phyloP scores from a whole-genome alignment of 2,329 filamentous ascomycete genomes.

The Pseudogymnoascus sp. region DNA sequence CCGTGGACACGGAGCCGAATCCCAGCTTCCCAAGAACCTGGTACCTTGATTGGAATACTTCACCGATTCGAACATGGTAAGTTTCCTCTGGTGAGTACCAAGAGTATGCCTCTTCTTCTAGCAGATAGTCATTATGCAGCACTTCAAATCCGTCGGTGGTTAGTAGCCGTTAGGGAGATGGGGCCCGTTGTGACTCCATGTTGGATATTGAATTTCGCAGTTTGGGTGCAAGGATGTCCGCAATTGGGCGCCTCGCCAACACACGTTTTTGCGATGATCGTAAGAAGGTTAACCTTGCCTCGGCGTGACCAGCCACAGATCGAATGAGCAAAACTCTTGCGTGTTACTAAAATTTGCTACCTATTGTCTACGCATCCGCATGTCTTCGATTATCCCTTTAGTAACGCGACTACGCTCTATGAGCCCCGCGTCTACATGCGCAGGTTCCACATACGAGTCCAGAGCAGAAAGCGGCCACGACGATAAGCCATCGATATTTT shows the following conservation, averaged over 20 bases:
- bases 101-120: constrained; percentile 22
- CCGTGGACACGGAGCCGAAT: constrained; percentile 19
- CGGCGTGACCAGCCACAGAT: too few relatives aligned
- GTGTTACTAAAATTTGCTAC: too few relatives aligned
- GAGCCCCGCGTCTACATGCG: background rate
- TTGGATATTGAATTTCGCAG: background rate
- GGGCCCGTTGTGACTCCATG: background rate
- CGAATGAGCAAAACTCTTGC: too few relatives aligned
- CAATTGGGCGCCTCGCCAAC: background rate
- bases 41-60: constrained; percentile 20
- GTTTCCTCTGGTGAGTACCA: constrained; percentile 19
- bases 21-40: constrained; percentile 24
- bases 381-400: background rate
- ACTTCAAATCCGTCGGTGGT: background rate
- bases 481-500: background rate
- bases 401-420: background rate
- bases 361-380: background rate
- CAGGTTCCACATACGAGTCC: background rate
- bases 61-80: constrained; percentile 22
- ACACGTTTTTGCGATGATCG: background rate
- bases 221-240: background rate
- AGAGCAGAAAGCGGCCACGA: background rate
- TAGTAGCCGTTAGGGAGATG: background rate
- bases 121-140: constrained; percentile 6
- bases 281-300: background rate